Base-by-base conservation (phyloP, 2,329 filamentous ascomycete genomes). In the Chalara sp. region DNA sequence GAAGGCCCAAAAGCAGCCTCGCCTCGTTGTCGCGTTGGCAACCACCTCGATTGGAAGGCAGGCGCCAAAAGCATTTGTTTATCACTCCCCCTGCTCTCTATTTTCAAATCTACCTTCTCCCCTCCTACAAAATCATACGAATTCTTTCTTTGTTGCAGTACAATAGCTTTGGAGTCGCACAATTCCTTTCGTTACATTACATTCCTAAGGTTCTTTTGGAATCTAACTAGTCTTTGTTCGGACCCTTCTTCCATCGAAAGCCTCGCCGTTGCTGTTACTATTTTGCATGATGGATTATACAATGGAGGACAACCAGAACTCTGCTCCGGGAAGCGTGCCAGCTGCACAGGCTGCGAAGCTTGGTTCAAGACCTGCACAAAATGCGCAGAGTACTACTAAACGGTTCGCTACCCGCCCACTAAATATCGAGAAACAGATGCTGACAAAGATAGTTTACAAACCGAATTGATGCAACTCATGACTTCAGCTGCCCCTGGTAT, bases 381-480 rank as follows among this genome's bases (percentile, higher is more conserved):
- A 89, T 67, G 78, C 81, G 37, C 84, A 86, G 65, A 88, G 84
- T 68, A 86, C 89, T 49, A 86, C 83, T 54, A 91, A 91, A 73
- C 80, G 87, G 87, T 90, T 71, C 48, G 70, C 7, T 6, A 65
- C 46, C 45, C 32, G 39, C 35, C 44, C 8, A 32, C 44, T 40
- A 41, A 8, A 11, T 48, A 28, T 4, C 11, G 39, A 8, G 47
- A 29, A 37, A 12, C 30, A 32, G 28, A 48, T 51, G 43, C 54
- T 59, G 41, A 60, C 39, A 1, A 12, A 35, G 13, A 21, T 65
- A 97, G 93, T 63, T 79, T 99, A 51, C 93, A 99, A 72, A 95
- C 91, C 46, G 93, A 99, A 72, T 80, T 99, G 60, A 97, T 99
- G 92, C 86, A 93, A 69, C 83, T 99, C 61, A 97, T 99, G 93